These are phyloP conservation scores for Truncatella angustata DNA, from an alignment of 2,329 filamentous ascomycete genomes.

Conservation along the genomic window DNA sequence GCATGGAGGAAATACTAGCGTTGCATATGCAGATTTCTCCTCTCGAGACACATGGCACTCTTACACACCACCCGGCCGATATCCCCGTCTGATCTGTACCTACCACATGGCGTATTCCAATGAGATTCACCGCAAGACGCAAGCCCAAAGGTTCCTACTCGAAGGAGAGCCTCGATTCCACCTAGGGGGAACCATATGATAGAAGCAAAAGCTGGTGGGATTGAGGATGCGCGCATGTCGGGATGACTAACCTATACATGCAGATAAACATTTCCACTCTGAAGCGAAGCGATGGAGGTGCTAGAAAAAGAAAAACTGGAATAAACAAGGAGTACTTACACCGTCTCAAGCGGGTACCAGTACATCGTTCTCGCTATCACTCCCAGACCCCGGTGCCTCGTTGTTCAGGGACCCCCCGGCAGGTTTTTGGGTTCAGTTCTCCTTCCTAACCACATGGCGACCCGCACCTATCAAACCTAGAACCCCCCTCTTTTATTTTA, in stretches of 20 bases:
- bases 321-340: neutral
- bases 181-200: too few species aligned
- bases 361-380: neutral
- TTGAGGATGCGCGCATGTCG: too few species aligned
- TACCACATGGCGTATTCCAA: neutral
- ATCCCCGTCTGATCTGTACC: neutral
- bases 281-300: too few species aligned
- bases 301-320: too few species aligned
- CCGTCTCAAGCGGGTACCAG: neutral
- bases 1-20: conserved; percentile 6
- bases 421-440: neutral
- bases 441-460: conserved; percentile 11
- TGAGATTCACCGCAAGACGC: neutral
- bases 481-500: conserved; percentile 5
- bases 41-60: conserved; percentile 7
- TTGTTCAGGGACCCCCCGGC: conserved; percentile 1
- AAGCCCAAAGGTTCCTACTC: neutral
- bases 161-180: neutral
- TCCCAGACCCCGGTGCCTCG: conserved; percentile 1
- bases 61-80: too few species aligned
- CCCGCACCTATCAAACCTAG: conserved; percentile 11
- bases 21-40: conserved; percentile 7
- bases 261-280: too few species aligned
- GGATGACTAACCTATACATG: too few species aligned
- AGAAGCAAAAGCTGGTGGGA: too few species aligned